Conservation (phyloP, 177 flowering plant genomes). For the Vitis hybrid region DNA sequence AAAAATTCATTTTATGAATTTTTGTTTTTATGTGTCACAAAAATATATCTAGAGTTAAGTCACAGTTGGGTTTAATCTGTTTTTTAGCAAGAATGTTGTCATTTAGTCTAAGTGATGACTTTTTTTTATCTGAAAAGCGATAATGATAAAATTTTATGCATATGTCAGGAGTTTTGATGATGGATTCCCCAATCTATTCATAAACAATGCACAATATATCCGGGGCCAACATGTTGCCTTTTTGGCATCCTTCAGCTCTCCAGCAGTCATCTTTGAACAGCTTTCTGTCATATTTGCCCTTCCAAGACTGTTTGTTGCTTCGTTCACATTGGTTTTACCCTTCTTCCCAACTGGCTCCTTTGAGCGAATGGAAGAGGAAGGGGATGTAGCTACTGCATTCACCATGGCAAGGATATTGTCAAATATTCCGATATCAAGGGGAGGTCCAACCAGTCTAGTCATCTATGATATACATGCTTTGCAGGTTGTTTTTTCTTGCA, state of each 20-base stretch:
- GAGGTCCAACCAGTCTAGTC: conserved; percentile 95
- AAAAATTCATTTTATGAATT: too few species aligned
- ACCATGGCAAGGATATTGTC: conserved; percentile 94
- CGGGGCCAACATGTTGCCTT: conserved; percentile 95
- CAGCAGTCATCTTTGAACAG: conserved; percentile 88
- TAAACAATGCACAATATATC: conserved; percentile 84
- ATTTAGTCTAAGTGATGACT: too few species aligned
- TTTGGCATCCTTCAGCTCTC: conserved; percentile 93
- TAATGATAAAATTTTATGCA: conserved; percentile 6
- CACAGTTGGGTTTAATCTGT: too few species aligned
- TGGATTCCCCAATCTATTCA: conserved; percentile 93
- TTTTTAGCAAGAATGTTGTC: too few species aligned
- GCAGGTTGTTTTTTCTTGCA: conserved; percentile 58
- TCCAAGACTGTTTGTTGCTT: conserved; percentile 83
- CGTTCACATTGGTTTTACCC: conserved; percentile 87
- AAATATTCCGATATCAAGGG: conserved; percentile 88
- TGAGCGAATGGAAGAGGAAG: conserved; percentile 98
- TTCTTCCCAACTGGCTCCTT: conserved; percentile 97
- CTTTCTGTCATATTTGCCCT: conserved; percentile 89
- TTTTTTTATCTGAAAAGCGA: background rate
- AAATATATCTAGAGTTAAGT: too few species aligned
- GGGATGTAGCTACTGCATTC: conserved; percentile 97
- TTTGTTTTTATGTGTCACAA: too few species aligned
- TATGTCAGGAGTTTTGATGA: conserved; percentile 85
- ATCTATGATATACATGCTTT: conserved; percentile 94